Evolutionary conservation across 2,329 filamentous ascomycete genomes (phyloP).

Genomic region (Talaromyces verruculosus): DNA sequence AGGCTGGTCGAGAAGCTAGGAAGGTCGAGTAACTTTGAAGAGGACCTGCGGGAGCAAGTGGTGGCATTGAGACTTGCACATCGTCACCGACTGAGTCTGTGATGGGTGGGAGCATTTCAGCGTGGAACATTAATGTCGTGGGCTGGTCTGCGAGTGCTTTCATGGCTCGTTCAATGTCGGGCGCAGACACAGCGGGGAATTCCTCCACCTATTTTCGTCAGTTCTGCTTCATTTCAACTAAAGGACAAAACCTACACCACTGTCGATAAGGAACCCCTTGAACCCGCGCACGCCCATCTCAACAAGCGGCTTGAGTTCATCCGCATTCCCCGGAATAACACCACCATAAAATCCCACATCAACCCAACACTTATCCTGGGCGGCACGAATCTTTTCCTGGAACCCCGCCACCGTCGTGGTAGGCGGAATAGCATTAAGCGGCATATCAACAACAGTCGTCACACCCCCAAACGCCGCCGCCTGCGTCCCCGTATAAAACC

Average conservation of each 20-base stretch:
- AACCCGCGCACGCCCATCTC: slow-evolving; percentile 87
- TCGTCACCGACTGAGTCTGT: slow-evolving; percentile 75
- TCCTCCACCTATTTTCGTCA: slow-evolving; percentile 70
- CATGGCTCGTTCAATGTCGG: slow-evolving; percentile 79
- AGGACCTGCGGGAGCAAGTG: slow-evolving; percentile 68
- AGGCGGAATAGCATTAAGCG: slow-evolving; percentile 91
- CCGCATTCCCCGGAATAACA: slow-evolving; percentile 83
- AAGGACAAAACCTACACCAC: slow-evolving; percentile 65
- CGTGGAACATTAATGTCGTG: slow-evolving; percentile 98
- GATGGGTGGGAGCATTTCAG: slow-evolving; percentile 94
- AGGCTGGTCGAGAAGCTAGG: slow-evolving; percentile 81
- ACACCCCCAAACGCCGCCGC: slow-evolving; percentile 94
- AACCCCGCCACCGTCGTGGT: slow-evolving; percentile 85
- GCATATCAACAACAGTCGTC: slow-evolving; percentile 97
- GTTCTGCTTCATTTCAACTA: background rate
- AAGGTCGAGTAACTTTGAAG: slow-evolving; percentile 84
- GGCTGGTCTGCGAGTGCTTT: slow-evolving; percentile 72
- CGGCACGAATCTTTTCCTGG: slow-evolving; percentile 80
- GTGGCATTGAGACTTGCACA: slow-evolving; percentile 67
- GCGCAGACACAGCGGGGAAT: slow-evolving; percentile 83
- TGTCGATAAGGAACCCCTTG: slow-evolving; percentile 97
- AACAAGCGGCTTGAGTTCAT: slow-evolving; percentile 76
- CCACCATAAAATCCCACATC: slow-evolving; percentile 99
- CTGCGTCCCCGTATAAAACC: slow-evolving; percentile 90
- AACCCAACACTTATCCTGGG: slow-evolving; percentile 88